phyloP scores from a whole-genome alignment of 1,139 yeast species.

The Geotrichum citri-aurantii region DNA sequence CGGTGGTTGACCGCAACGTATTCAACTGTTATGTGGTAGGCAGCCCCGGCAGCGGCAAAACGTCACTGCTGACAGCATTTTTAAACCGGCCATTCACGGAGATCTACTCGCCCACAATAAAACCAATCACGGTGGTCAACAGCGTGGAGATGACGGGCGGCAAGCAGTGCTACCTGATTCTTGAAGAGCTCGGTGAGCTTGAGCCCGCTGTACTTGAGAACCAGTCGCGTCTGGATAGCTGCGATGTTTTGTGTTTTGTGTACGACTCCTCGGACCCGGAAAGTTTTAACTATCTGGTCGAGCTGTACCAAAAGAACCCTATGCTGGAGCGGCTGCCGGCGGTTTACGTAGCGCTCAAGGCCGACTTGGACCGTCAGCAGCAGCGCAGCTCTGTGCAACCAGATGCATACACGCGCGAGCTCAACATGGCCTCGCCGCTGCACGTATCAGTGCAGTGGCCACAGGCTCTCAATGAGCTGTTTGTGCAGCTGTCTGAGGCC shows the following conservation, averaged over 20 bases:
- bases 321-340: constrained; percentile 67
- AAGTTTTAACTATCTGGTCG: constrained; percentile 76
- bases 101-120: constrained; percentile 72
- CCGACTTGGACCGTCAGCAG: constrained; percentile 92
- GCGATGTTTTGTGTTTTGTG: constrained; percentile 84
- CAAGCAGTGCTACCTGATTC: constrained; percentile 83
- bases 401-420: constrained; percentile 68
- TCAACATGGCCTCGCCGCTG: constrained; percentile 67
- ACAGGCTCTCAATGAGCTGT: constrained; percentile 74
- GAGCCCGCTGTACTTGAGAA: constrained; percentile 80
- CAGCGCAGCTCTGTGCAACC: constrained; percentile 84
- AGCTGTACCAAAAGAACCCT: constrained; percentile 54
- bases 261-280: constrained; percentile 96
- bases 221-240: constrained; percentile 62
- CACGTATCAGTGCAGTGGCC: constrained; percentile 91
- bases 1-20: constrained; percentile 77
- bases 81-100: constrained; percentile 69
- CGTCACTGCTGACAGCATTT: constrained; percentile 75
- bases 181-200: constrained; percentile 84
- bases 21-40: constrained; percentile 87
- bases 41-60: constrained; percentile 75
- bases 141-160: constrained; percentile 95
- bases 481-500: constrained; percentile 82
- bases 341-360: constrained; percentile 85
- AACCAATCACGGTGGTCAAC: constrained; percentile 77